Evolutionary conservation across 371 early-diverging fungal genomes (phyloP), one percentile per base, ranked within the genome.

Genomic region (Mycotypha africana): DNA sequence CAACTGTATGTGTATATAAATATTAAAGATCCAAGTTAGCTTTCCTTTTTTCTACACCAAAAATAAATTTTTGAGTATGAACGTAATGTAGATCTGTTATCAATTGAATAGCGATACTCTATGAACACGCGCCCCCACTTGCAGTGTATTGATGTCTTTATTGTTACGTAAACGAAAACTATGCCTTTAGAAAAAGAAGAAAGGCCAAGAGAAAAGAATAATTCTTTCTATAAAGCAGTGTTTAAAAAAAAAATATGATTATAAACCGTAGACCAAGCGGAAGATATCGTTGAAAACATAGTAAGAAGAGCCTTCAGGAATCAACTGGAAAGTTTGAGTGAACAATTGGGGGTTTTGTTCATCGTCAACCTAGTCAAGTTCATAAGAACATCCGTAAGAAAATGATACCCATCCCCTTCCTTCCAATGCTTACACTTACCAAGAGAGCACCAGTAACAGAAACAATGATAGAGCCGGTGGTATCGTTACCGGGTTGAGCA

Each of bases 361-460:
- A 11, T 85, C 84, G 51, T 91, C 94, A 31, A 88, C 63, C 89
- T 88, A 58, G 34, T 28, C 5, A 28, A n/a, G n/a, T n/a, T n/a
- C n/a, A n/a, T n/a, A 28, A 28, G 28, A 28, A 28, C 11, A 28
- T 17, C 19, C 28, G 2, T 7, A 2, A 42, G 34, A 36, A 20
- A 37, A 15, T 16, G 31, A 23, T 19, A 44, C 28, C 45, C 25
- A 28, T 19, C 7, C 9, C 12, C 12, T 19, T 26, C 20, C 38
- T 35, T 35, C 33, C 14, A 39, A 24, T 16, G 3, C 17, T 12
- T 9, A 2, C 4, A 5, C 15, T 33, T 81, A 88, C 91, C 64
- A 85, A 54, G 15, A 95, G 79, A 60, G 81, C 82, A 49, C 96
- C 96, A 45, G 92, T 90, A n/a, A 94, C 93, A 16, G 66, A 37